A percentile compares a stretch with the other conserved stretches of the same genome.
Conservation (phyloP, 768 basidiomycete species). For the Naganishia friedmannii region DNA sequence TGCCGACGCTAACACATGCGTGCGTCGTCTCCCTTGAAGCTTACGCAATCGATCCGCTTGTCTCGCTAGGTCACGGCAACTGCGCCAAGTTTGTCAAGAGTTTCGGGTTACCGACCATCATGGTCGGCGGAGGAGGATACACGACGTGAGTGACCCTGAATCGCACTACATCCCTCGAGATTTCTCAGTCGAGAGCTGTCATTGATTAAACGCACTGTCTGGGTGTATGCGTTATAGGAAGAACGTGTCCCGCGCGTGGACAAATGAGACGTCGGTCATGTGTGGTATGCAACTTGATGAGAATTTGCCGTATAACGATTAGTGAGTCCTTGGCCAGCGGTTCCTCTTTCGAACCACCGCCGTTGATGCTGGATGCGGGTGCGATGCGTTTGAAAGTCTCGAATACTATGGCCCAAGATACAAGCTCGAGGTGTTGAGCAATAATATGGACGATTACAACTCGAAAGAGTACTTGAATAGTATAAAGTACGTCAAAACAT, state of each 20-base stretch:
- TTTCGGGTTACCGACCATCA: conserved; percentile 78
- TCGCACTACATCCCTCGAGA: not conserved
- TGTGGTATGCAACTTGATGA: conserved; percentile 70
- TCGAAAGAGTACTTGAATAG: conserved; percentile 73
- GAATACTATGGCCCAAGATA: conserved; percentile 98
- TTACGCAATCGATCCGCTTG: too few species aligned
- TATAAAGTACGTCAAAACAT: conserved; percentile 73
- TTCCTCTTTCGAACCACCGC: not conserved
- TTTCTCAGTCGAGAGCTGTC: not conserved
- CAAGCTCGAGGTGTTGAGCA: conserved; percentile 80
- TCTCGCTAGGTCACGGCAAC: conserved; percentile 69
- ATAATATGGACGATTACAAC: conserved; percentile 94
- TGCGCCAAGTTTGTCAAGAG: conserved; percentile 82
- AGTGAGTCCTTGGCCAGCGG: conserved; percentile 37
- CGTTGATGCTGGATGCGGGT: conserved; percentile 52
- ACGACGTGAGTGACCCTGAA: conserved; percentile 59
- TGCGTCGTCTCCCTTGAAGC: not conserved
- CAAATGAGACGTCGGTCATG: conserved; percentile 93
- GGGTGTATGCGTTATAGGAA: conserved; percentile 53
- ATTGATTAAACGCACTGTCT: not conserved
- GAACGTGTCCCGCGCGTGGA: conserved; percentile 92
- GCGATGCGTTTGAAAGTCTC: conserved; percentile 77
- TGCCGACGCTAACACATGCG: conserved; percentile 11
- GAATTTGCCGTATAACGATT: conserved; percentile 53
- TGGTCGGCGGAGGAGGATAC: conserved; percentile 94